These are phyloP conservation scores for Penstemon newberryi DNA, from an alignment of 257 asterid genomes.

Conservation along the genomic window DNA sequence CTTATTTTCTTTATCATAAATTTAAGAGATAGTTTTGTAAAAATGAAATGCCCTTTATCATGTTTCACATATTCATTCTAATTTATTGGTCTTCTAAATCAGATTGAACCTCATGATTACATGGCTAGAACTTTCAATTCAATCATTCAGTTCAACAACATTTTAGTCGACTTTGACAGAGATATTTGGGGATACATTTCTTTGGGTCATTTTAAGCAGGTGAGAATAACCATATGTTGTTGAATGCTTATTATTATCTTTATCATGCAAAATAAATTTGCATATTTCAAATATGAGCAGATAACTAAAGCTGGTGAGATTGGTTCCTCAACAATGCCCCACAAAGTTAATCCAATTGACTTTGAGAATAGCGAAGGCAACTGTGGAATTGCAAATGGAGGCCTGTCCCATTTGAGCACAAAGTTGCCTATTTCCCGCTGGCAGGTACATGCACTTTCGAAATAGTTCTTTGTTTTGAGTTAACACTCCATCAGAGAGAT, in stretches of 20 bases:
- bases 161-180: constrained; percentile 70
- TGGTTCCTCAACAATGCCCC: constrained; percentile 96
- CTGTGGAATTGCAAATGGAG: constrained; percentile 75
- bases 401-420: constrained; percentile 61
- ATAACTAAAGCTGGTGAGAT: constrained; percentile 86
- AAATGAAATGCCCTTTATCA: neutral
- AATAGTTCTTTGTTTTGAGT: neutral
- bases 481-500: neutral
- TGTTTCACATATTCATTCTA: constrained; percentile 12
- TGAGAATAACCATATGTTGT: constrained; percentile 27
- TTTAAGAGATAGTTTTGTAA: neutral
- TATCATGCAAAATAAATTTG: constrained; percentile 1
- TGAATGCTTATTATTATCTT: neutral
- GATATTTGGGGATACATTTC: constrained; percentile 91
- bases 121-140: constrained; percentile 81
- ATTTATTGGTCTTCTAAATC: constrained; percentile 31
- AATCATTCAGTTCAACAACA: constrained; percentile 69
- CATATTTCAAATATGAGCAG: constrained; percentile 40
- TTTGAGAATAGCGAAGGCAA: constrained; percentile 91
- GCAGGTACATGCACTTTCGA: constrained; percentile 52
- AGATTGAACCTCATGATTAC: constrained; percentile 92
- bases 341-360: constrained; percentile 90
- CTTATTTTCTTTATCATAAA: neutral
- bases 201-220: constrained; percentile 83
- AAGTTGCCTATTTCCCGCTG: constrained; percentile 85